These are phyloP conservation scores for Pyrus betulifolia DNA, from an alignment of 306 rosid genomes.

Conservation along the genomic window DNA sequence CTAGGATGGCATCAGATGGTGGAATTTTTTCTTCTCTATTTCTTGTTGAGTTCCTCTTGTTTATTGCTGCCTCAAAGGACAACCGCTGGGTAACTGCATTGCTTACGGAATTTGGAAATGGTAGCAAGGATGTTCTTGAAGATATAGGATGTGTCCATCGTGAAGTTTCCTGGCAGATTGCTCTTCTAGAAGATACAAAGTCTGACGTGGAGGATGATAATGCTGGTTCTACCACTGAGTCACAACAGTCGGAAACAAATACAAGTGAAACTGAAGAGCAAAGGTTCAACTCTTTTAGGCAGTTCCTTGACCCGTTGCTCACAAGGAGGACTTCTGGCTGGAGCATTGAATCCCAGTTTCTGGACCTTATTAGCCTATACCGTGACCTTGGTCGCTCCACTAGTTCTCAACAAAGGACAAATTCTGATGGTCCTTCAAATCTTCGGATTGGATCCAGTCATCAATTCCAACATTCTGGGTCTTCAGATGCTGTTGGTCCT, in stretches of 20 bases:
- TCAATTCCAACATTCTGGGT: slow-evolving; percentile 41
- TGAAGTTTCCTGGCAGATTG: slow-evolving; percentile 88
- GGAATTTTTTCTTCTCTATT: slow-evolving; percentile 64
- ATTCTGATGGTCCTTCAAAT: slow-evolving; percentile 43
- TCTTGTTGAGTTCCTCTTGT: slow-evolving; percentile 83
- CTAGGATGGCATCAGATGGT: slow-evolving; percentile 56
- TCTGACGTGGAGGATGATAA: slow-evolving; percentile 57
- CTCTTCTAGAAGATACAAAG: slow-evolving; percentile 74
- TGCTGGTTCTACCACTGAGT: slow-evolving; percentile 54
- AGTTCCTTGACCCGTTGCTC: slow-evolving; percentile 79
- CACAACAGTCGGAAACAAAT: slow-evolving; percentile 55
- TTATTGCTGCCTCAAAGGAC: slow-evolving; percentile 96
- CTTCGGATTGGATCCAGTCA: slow-evolving; percentile 44
- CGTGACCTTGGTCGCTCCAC: slow-evolving; percentile 83
- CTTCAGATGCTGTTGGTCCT: slow-evolving; percentile 47
- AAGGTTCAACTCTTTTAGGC: slow-evolving; percentile 86
- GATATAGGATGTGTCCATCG: slow-evolving; percentile 79
- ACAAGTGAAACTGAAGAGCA: slow-evolving; percentile 75
- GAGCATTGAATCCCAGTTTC: slow-evolving; percentile 91
- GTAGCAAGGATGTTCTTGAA: slow-evolving; percentile 77
- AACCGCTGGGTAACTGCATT: slow-evolving; percentile 86
- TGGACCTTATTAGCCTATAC: slow-evolving; percentile 77
- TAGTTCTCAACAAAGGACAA: slow-evolving; percentile 54
- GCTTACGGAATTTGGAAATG: slow-evolving; percentile 85
- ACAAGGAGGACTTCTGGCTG: slow-evolving; percentile 85